Percentiles rank a stretch among this genome's conserved stretches.
These are phyloP conservation scores for Gynandropsis gynandra DNA, from an alignment of 345 rosid species.

Conservation along the genomic window DNA sequence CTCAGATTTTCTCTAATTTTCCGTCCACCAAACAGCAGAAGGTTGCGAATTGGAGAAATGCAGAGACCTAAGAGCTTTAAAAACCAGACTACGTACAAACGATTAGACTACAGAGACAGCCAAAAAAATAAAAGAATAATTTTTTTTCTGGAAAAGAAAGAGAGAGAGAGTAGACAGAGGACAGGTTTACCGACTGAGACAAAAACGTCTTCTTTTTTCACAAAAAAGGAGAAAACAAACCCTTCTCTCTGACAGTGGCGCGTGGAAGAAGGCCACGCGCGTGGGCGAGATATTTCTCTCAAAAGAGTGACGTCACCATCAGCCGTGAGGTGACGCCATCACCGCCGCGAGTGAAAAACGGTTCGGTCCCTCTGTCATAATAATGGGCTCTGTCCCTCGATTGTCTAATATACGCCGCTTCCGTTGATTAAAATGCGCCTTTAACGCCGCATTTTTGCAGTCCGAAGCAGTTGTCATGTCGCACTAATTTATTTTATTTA, in stretches of 20 bases:
- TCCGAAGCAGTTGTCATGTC: too few species aligned
- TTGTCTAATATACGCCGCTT: too few species aligned
- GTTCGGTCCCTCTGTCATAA: too few species aligned
- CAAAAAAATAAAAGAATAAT: not conserved
- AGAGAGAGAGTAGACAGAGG: not conserved
- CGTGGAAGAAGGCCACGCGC: slow-evolving; percentile 10
- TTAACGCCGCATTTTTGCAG: too few species aligned
- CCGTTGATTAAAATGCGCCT: too few species aligned
- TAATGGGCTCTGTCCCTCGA: too few species aligned
- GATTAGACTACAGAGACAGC: slow-evolving; percentile 30
- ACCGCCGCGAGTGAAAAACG: too few species aligned
- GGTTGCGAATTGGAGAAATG: slow-evolving; percentile 11
- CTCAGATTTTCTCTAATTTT: slow-evolving; percentile 1
- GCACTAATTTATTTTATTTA: too few species aligned
- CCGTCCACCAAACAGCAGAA: slow-evolving; percentile 6
- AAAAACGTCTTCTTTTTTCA: slow-evolving; percentile 19
- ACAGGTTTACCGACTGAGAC: slow-evolving; percentile 25
- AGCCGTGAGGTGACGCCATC: too few species aligned
- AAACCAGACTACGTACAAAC: slow-evolving; percentile 21
- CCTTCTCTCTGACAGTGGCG: slow-evolving; percentile 28
- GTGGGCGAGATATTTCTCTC: too few species aligned
- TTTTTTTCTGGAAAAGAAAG: not conserved
- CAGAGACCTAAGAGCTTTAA: slow-evolving; percentile 21
- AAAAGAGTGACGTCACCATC: too few species aligned
- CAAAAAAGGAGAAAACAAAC: slow-evolving; percentile 21